These are phyloP conservation scores for Lichtheimia hyalospora DNA, from an alignment of 371 early-diverging fungal genomes.

Conservation along the genomic window DNA sequence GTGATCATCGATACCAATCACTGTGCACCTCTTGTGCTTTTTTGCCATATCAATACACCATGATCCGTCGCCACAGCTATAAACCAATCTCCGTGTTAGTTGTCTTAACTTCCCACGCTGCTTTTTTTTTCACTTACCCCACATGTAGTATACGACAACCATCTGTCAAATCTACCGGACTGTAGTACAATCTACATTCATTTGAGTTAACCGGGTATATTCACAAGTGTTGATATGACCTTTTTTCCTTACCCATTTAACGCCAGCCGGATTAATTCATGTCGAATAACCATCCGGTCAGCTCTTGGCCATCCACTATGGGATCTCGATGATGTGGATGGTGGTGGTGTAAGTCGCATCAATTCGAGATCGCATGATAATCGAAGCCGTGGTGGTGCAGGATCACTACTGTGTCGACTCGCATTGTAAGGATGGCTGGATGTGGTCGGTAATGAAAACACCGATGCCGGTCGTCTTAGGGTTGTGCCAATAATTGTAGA, in stretches of 20 bases:
- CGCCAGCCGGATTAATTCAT: slow-evolving; percentile 21
- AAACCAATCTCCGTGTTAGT: background rate
- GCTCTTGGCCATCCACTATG: slow-evolving; percentile 14
- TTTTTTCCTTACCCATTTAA: slow-evolving; percentile 17
- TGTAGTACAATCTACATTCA: slow-evolving; percentile 10
- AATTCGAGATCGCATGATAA: slow-evolving; percentile 10
- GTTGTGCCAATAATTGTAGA: background rate
- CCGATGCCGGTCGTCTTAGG: slow-evolving; percentile 15
- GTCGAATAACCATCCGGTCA: slow-evolving; percentile 19
- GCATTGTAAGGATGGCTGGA: no score
- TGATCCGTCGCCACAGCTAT: slow-evolving; percentile 18
- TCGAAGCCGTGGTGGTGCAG: slow-evolving; percentile 1
- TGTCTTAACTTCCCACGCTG: background rate
- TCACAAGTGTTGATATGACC: no score
- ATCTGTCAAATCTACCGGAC: slow-evolving; percentile 14
- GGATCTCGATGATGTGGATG: background rate
- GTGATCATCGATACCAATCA: slow-evolving; percentile 16
- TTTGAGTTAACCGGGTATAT: background rate
- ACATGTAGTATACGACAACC: slow-evolving; percentile 15
- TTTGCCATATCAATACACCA: slow-evolving; percentile 20
- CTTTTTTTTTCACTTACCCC: slow-evolving; percentile 14
- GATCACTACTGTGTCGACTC: slow-evolving; percentile 1
- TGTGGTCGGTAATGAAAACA: slow-evolving; percentile 14
- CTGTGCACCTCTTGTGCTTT: slow-evolving; percentile 11
- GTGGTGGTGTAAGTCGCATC: background rate